phyloP scores from a whole-genome alignment of 139 green algal genomes.

The Volvox reticuliferus region DNA sequence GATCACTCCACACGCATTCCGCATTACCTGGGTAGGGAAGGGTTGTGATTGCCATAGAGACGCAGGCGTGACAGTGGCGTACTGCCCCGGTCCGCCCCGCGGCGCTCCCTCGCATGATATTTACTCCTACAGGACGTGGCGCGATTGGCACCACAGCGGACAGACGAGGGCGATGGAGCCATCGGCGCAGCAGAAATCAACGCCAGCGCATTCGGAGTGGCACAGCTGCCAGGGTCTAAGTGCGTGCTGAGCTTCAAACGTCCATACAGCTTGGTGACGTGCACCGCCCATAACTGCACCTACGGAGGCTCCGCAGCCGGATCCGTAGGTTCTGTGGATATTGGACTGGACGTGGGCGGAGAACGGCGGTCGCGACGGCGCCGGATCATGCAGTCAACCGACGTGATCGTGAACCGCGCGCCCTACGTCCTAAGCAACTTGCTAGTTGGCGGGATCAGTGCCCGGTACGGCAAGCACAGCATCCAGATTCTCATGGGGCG shows the following conservation, averaged over 20 bases:
- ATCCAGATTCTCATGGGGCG: too few species aligned
- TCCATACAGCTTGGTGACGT: not conserved
- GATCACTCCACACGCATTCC: too few species aligned
- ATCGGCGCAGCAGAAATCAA: too few species aligned
- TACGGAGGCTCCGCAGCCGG: not conserved
- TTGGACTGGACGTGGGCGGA: not conserved
- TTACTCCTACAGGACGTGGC: slow-evolving; percentile 5
- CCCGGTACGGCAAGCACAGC: not conserved
- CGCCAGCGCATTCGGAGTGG: not conserved
- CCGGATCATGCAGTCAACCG: not conserved
- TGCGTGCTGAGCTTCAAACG: not conserved
- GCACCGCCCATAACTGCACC: not conserved
- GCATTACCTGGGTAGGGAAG: too few species aligned
- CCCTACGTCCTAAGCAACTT: not conserved
- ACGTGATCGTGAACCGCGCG: not conserved
- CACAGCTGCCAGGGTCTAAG: slow-evolving; percentile 3
- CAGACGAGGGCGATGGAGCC: too few species aligned
- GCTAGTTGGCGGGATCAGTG: not conserved
- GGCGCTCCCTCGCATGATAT: too few species aligned
- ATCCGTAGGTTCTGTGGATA: not conserved
- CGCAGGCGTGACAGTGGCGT: too few species aligned
- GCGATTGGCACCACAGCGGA: not conserved
- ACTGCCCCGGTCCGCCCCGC: too few species aligned
- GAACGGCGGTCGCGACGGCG: not conserved
- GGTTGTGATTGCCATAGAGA: too few species aligned